Evolutionary conservation across 1,139 yeast genomes (phyloP).

Genomic region (Suhomyces taliae): DNA sequence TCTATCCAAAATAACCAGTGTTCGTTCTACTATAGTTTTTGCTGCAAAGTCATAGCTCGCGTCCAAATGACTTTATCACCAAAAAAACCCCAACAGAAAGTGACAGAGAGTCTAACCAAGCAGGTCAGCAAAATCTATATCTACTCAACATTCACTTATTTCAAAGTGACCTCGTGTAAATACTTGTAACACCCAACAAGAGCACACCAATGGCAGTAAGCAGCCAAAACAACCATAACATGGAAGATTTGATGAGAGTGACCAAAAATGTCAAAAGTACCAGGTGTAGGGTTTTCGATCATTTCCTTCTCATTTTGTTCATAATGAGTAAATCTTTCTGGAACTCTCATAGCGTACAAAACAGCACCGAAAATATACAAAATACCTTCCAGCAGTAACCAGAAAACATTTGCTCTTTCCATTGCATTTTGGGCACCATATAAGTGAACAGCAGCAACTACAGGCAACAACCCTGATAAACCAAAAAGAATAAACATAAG

Average conservation of each 20-base stretch:
- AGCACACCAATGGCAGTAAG: slow-evolving; percentile 70
- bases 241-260: slow-evolving; percentile 91
- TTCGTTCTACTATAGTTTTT: no score
- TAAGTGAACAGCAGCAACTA: slow-evolving; percentile 47
- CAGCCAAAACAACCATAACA: slow-evolving; percentile 77
- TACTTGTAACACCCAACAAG: slow-evolving; percentile 58
- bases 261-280: slow-evolving; percentile 67
- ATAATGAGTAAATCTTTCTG: slow-evolving; percentile 73
- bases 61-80: no score
- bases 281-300: slow-evolving; percentile 21
- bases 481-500: slow-evolving; percentile 80
- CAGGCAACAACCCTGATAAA: slow-evolving; percentile 72
- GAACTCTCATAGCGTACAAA: slow-evolving; percentile 74
- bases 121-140: no score
- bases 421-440: slow-evolving; percentile 44
- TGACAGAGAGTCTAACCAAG: no score
- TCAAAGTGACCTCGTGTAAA: slow-evolving; percentile 33
- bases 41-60: no score
- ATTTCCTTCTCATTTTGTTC: slow-evolving; percentile 24
- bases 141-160: no score
- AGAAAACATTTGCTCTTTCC: slow-evolving; percentile 54
- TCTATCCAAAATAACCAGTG: no score
- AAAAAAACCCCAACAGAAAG: no score
- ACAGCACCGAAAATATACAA: slow-evolving; percentile 79
- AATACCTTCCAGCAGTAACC: slow-evolving; percentile 68